Evolutionary conservation across 192 early-diverging fungal genomes (phyloP).

Genomic region (Dissophora globulifera): DNA sequence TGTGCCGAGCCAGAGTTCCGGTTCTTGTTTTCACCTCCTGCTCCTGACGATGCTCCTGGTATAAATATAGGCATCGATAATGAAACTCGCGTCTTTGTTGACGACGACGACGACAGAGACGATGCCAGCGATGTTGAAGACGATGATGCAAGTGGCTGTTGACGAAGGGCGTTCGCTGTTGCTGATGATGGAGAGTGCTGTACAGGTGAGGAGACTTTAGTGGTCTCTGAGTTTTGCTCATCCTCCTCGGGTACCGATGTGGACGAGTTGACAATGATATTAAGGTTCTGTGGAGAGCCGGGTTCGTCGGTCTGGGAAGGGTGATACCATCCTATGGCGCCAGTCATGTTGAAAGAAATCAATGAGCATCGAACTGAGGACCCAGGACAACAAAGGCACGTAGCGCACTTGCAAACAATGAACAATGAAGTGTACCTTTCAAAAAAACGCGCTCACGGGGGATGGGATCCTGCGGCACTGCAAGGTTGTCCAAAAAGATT

Average conservation of each 20-base stretch:
- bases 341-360: no score
- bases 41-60: no score
- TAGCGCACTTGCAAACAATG: no score
- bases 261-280: not conserved
- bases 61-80: not conserved
- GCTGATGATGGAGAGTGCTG: no score
- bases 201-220: no score
- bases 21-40: not conserved
- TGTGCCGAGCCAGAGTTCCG: not conserved
- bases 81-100: not conserved
- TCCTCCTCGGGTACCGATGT: not conserved
- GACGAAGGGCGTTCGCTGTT: no score
- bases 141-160: not conserved
- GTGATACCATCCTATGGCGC: not conserved
- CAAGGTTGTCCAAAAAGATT: conserved; percentile 13
- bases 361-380: no score
- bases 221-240: no score
- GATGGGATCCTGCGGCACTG: not conserved
- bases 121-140: not conserved
- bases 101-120: conserved; percentile 3
- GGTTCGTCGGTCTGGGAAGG: not conserved
- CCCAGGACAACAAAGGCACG: no score
- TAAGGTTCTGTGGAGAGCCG: not conserved
- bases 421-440: conserved; percentile 3
- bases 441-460: conserved; percentile 6